Conservation (phyloP, 495 filamentous ascomycete genomes). For the Aspergillus funiculosus region DNA sequence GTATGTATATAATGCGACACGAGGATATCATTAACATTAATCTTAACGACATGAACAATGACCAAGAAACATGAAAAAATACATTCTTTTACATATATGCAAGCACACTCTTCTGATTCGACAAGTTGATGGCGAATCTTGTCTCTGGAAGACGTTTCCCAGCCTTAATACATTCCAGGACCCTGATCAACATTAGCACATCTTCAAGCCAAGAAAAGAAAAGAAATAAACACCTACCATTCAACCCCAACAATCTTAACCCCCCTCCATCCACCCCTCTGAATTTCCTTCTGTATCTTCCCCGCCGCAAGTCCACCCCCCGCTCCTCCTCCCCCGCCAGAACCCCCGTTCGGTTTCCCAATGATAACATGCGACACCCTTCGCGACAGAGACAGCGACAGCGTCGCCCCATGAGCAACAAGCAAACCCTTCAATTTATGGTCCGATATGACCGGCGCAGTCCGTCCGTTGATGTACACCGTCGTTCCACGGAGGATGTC, state of each 20-base stretch:
- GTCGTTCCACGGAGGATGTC: conserved; percentile 59
- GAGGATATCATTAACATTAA: conserved; percentile 23
- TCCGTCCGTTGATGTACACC: conserved; percentile 88
- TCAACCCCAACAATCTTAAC: conserved; percentile 80
- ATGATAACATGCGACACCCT: conserved; percentile 86
- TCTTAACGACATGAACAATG: conserved; percentile 8
- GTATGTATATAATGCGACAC: conserved; percentile 26
- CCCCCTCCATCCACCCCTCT: conserved; percentile 47
- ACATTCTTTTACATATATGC: conserved; percentile 26
- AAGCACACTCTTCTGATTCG: conserved; percentile 57
- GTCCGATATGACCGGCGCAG: conserved; percentile 73
- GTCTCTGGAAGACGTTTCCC: conserved; percentile 70
- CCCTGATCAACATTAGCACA: conserved; percentile 40
- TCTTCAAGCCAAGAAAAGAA: conserved; percentile 3
- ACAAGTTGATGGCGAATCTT: conserved; percentile 57
- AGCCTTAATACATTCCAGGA: conserved; percentile 70
- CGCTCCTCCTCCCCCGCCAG: conserved; percentile 39
- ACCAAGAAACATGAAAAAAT: conserved; percentile 6
- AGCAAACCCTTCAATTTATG: conserved; percentile 79
- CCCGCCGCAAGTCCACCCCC: conserved; percentile 75
- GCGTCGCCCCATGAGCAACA: conserved; percentile 60
- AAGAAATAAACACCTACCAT: conserved; percentile 53
- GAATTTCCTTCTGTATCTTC: conserved; percentile 81
- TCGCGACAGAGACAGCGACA: conserved; percentile 63
- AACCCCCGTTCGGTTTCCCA: conserved; percentile 48